Evolutionary conservation across 345 rosid genomes (phyloP), one percentile per base, ranked within the genome.

Genomic region (Iberis pinnata): DNA sequence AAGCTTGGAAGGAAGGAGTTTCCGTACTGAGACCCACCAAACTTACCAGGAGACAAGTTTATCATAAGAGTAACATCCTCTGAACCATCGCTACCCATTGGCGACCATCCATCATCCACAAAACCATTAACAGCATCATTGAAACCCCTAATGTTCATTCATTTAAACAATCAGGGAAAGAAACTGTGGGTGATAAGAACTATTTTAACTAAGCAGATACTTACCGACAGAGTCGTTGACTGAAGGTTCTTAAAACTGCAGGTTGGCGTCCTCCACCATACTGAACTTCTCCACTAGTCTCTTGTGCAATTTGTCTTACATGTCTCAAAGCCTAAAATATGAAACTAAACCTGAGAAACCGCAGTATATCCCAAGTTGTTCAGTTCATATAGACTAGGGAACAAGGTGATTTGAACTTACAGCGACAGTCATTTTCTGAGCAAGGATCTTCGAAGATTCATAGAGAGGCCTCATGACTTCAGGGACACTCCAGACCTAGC

Each of bases 121-220:
- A 87, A 90, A 33, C 98, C 89, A 67, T 84, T 84, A 38, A 90
- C 83, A 54, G 96, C 96, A 70, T 87, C 98, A 66, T 90, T 90
- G 75, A 90, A 90, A 16, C 98, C 95, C 87, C 96, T 90, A 70
- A 27, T 36, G 56, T 49, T 56, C 67, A 76, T 40, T 15, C 38
- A 56, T 33, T 41, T 32, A 55, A 43, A 24, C 31, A 68, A 14
- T 61, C 11, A 48, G 39, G 9, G 11, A 37, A 25, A 29, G 2
- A n/a, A 8, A 14, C 3, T n/a, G n/a, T 1, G 13, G 25, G 25
- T 22, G 24, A 36, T 1, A 3, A 43, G n/a, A 18, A 9, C 22
- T 41, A 50, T 26, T 27, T 0, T 1, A 5, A 10, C 13, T 7
- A 10, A 32, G 24, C 9, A 39, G 27, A 16, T 59, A 17, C 56